These are phyloP conservation scores for Leucocoprinus sp. DNA, from an alignment of 768 basidiomycete genomes.

Conservation along the genomic window DNA sequence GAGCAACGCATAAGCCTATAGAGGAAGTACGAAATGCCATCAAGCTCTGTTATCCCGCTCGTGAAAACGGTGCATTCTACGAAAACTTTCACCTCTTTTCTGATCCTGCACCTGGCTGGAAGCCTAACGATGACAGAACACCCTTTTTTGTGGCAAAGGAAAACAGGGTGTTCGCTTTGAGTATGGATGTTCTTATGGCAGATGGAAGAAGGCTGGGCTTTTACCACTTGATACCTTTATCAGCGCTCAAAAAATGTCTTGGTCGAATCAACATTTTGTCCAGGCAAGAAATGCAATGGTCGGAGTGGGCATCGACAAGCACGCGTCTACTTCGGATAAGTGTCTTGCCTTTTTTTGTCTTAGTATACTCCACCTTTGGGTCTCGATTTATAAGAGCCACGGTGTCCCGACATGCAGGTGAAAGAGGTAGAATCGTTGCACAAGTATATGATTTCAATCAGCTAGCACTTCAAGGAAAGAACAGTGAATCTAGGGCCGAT, in stretches of 20 bases:
- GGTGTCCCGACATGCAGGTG: constrained; percentile 18
- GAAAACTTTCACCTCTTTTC: constrained; percentile 38
- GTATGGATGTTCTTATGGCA: constrained; percentile 26
- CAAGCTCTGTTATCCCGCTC: constrained; percentile 34
- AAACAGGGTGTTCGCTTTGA: constrained; percentile 39
- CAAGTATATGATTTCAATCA: constrained; percentile 48
- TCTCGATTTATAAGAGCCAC: constrained; percentile 22
- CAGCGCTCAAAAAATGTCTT: constrained; percentile 24
- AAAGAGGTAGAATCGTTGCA: constrained; percentile 17
- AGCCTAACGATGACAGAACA: constrained; percentile 24
- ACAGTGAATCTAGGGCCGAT: background rate
- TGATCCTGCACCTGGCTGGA: constrained; percentile 45
- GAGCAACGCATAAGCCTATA: constrained; percentile 21
- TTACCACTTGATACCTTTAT: constrained; percentile 36
- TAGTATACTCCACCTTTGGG: constrained; percentile 52
- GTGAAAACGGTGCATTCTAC: constrained; percentile 20
- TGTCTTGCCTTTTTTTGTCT: constrained; percentile 29
- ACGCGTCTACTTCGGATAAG: constrained; percentile 33
- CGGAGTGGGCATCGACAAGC: constrained; percentile 41
- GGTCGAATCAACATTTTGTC: constrained; percentile 8
- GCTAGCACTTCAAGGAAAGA: constrained; percentile 22
- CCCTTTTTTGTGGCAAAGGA: constrained; percentile 39
- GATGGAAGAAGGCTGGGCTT: constrained; percentile 21
- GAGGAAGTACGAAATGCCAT: constrained; percentile 25
- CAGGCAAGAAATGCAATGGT: constrained; percentile 30